phyloP scores from a whole-genome alignment of 2,329 filamentous ascomycete genomes.

The Alternaria ethzedia region DNA sequence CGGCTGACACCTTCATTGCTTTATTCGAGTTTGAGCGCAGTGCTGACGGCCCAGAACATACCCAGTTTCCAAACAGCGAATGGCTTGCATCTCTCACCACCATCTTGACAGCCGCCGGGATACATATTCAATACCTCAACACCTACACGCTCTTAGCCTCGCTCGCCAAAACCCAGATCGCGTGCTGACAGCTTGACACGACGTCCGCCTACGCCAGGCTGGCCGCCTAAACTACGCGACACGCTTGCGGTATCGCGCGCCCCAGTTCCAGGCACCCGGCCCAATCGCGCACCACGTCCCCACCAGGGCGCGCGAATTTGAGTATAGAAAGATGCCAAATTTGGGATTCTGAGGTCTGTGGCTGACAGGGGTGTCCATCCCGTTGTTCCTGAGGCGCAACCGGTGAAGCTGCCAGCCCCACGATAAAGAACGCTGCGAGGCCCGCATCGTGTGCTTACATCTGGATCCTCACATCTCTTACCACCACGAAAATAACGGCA shows the following conservation, averaged over 20 bases:
- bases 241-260: constrained; percentile 20
- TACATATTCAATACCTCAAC: constrained; percentile 2
- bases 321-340: constrained; percentile 14
- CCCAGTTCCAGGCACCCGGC: constrained; percentile 15
- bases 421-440: constrained; percentile 16
- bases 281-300: constrained; percentile 12
- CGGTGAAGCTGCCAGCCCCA: constrained; percentile 24
- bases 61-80: background rate
- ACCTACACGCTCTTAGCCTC: constrained; percentile 8
- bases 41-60: background rate
- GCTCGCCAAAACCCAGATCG: background rate
- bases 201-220: constrained; percentile 10
- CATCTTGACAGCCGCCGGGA: background rate
- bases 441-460: background rate
- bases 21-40: constrained; percentile 1
- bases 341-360: background rate
- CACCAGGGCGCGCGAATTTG: constrained; percentile 13
- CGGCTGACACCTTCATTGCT: constrained; percentile 5
- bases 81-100: background rate
- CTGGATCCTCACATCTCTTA: background rate
- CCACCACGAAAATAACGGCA: background rate
- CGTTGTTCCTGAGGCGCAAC: constrained; percentile 18
- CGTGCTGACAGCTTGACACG: constrained; percentile 1
- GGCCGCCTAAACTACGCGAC: constrained; percentile 16
- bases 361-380: constrained; percentile 5